Conservation (phyloP, 345 rosid genomes). For the Nephelium lappaceum region DNA sequence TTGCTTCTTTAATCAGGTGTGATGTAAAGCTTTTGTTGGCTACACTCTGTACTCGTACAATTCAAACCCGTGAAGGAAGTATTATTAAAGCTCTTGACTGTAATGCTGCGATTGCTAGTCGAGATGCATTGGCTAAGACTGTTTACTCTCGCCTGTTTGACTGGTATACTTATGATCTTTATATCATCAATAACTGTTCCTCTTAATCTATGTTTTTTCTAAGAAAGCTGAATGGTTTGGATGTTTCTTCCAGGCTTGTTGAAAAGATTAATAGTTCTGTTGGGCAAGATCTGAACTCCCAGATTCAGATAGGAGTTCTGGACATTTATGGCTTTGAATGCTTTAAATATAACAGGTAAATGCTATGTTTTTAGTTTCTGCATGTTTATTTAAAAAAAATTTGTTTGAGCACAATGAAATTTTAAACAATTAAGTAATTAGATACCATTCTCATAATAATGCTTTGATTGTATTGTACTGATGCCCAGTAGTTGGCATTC, state of each 20-base stretch:
- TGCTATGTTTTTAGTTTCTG: neutral
- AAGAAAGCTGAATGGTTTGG: neutral
- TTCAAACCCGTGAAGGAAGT: slow-evolving; percentile 94
- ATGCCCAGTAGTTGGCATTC: neutral
- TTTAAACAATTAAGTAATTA: neutral
- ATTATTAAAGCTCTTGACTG: slow-evolving; percentile 90
- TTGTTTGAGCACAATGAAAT: neutral
- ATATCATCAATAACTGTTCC: slow-evolving; percentile 6
- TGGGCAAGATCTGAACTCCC: slow-evolving; percentile 83
- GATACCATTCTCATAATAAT: neutral
- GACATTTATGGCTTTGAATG: slow-evolving; percentile 99
- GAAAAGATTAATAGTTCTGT: slow-evolving; percentile 89
- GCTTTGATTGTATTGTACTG: neutral
- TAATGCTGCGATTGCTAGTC: slow-evolving; percentile 90
- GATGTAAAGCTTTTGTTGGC: slow-evolving; percentile 77
- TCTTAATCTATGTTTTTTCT: slow-evolving; percentile 9
- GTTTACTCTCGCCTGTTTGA: slow-evolving; percentile 92
- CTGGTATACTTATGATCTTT: slow-evolving; percentile 57
- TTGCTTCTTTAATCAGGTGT: slow-evolving; percentile 58
- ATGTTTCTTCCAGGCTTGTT: slow-evolving; percentile 72
- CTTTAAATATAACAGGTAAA: slow-evolving; percentile 84
- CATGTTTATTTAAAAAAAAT: neutral
- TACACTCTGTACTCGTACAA: slow-evolving; percentile 82
- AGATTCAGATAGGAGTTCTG: slow-evolving; percentile 82
- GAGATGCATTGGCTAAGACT: slow-evolving; percentile 96